phyloP scores from a whole-genome alignment of 108 stramenopile genomes.

The Fragilaria radians region DNA sequence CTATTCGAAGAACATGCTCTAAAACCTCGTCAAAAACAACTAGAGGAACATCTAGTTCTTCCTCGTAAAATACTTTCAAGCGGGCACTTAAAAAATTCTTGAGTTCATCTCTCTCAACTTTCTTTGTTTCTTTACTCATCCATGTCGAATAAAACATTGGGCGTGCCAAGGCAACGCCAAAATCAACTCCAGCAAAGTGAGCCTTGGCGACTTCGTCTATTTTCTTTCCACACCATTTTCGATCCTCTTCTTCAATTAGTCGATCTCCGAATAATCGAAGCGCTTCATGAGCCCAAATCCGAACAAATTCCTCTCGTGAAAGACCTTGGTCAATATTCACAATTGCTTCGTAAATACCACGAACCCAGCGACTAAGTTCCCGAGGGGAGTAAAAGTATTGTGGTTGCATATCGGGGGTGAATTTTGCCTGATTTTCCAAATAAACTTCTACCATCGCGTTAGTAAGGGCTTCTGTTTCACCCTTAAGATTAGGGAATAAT shows the following conservation, averaged over 20 bases:
- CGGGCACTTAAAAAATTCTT: slow-evolving; percentile 84
- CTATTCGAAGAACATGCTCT: slow-evolving; percentile 86
- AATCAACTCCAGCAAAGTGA: slow-evolving; percentile 76
- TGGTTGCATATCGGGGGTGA: slow-evolving; percentile 82
- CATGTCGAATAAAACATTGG: slow-evolving; percentile 92
- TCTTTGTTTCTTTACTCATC: slow-evolving; percentile 89
- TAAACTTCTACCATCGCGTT: slow-evolving; percentile 98
- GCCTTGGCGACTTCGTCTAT: slow-evolving; percentile 70
- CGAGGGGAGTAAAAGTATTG: slow-evolving; percentile 99
- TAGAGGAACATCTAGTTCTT: slow-evolving; percentile 94
- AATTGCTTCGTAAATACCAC: slow-evolving; percentile 94
- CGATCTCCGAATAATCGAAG: slow-evolving; percentile 94
- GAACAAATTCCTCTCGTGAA: slow-evolving; percentile 84
- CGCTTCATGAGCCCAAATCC: slow-evolving; percentile 98
- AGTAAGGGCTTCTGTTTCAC: slow-evolving; percentile 85
- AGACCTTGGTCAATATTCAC: slow-evolving; percentile 69
- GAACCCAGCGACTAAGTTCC: slow-evolving; percentile 96
- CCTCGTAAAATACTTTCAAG: slow-evolving; percentile 95
- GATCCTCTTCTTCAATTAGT: slow-evolving; percentile 83
- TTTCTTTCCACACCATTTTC: slow-evolving; percentile 81
- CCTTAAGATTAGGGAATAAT: slow-evolving; percentile 89
- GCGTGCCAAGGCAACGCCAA: slow-evolving; percentile 68
- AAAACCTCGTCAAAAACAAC: slow-evolving; percentile 97
- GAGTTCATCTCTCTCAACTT: slow-evolving; percentile 73
- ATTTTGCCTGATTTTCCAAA: slow-evolving; percentile 79